A percentile compares a stretch with the other conserved stretches of the same genome.
Evolutionary conservation across 441 rosid genomes (phyloP).

Genomic region (Heliophila coronopifolia): DNA sequence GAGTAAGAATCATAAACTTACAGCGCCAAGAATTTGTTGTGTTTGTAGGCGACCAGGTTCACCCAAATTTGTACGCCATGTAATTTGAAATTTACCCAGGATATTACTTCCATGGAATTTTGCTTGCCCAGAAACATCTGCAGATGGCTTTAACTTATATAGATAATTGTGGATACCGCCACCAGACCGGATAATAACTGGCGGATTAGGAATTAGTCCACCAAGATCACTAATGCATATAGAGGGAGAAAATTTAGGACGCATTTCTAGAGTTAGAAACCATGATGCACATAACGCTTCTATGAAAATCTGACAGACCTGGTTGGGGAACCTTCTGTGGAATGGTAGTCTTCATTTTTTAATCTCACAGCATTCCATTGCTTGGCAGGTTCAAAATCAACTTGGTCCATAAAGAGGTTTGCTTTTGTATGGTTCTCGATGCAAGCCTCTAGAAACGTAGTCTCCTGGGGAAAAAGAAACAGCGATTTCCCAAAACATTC

Average conservation of each 20-base stretch:
- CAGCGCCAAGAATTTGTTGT: constrained; percentile 89
- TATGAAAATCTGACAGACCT: constrained; percentile 35
- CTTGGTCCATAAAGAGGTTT: constrained; percentile 93
- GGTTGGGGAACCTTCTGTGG: constrained; percentile 31
- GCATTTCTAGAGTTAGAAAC: not conserved
- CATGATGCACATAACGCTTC: not conserved
- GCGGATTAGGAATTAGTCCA: constrained; percentile 64
- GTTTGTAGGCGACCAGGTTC: constrained; percentile 98
- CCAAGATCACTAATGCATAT: constrained; percentile 22
- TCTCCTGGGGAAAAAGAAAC: constrained; percentile 53
- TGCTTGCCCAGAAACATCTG: constrained; percentile 39
- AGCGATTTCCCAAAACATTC: constrained; percentile 16
- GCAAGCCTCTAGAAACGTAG: constrained; percentile 85
- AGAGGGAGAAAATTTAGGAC: constrained; percentile 6
- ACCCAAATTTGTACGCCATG: constrained; percentile 94
- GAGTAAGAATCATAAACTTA: constrained; percentile 34
- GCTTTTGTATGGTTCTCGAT: constrained; percentile 92
- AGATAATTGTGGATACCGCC: constrained; percentile 89
- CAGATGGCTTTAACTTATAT: constrained; percentile 50
- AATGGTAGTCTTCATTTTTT: constrained; percentile 44
- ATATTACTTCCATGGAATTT: constrained; percentile 61
- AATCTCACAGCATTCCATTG: constrained; percentile 65
- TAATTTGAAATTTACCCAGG: constrained; percentile 92
- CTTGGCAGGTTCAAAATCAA: constrained; percentile 91
- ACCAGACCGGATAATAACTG: constrained; percentile 76